phyloP scores from a whole-genome alignment of 2,329 filamentous ascomycete species.

The Cladorrhinum sp. region DNA sequence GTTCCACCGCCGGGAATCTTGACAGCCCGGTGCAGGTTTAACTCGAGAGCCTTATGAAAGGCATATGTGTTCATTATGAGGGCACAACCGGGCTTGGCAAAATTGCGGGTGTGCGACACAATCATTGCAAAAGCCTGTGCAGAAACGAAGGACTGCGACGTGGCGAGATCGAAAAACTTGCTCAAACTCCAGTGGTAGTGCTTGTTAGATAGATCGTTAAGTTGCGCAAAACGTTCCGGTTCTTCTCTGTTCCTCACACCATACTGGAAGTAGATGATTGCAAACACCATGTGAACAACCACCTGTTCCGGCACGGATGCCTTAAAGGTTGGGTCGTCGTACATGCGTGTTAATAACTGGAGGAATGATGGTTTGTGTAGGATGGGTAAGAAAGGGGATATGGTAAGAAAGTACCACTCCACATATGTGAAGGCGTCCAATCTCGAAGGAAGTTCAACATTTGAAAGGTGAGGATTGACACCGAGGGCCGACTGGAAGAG shows the following conservation, averaged over 20 bases:
- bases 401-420: constrained; percentile 71
- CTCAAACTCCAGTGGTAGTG: constrained; percentile 76
- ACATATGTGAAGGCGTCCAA: constrained; percentile 66
- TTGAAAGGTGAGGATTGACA: constrained; percentile 53
- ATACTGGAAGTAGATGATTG: constrained; percentile 74
- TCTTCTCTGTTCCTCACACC: constrained; percentile 65
- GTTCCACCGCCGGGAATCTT: constrained; percentile 47
- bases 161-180: constrained; percentile 63
- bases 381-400: constrained; percentile 70
- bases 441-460: constrained; percentile 60
- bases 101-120: constrained; percentile 68
- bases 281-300: constrained; percentile 75
- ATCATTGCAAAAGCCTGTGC: constrained; percentile 73
- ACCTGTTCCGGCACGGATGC: constrained; percentile 64
- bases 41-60: constrained; percentile 67
- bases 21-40: constrained; percentile 71
- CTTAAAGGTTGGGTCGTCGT: constrained; percentile 64
- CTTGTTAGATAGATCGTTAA: constrained; percentile 66
- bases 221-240: constrained; percentile 49
- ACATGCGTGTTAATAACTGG: constrained; percentile 61
- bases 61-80: constrained; percentile 65
- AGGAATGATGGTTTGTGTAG: constrained; percentile 75
- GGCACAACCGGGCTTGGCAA: constrained; percentile 75
- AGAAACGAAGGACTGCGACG: constrained; percentile 60
- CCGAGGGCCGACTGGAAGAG: constrained; percentile 65